Evolutionary conservation across 2,329 filamentous ascomycete species (phyloP), one percentile per base, ranked within the genome.

Genomic region (Neofusicoccum parvum): DNA sequence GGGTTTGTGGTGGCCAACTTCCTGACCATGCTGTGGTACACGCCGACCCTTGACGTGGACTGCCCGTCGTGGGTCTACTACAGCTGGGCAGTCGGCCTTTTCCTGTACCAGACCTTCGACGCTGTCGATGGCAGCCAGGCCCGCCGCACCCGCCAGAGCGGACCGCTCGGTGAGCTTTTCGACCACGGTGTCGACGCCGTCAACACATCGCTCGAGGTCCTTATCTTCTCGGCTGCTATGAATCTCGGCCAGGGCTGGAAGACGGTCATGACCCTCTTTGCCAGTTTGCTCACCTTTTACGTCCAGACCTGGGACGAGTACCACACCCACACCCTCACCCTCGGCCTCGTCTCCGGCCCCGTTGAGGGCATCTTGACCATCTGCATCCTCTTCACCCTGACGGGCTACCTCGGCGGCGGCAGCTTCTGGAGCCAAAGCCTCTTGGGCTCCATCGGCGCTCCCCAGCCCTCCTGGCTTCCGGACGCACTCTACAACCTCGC

Each of bases 241-340:
- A 97, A 97, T 75, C 87, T 98, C 75, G 94, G 94, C 51, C 92
- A 97, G 80, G 88, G 90, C 67, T 97, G 94, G 94, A 88, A 88
- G 79, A 97, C 94, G 0, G 88, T 97, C 12, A 81, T 92, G 66
- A 88, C 86, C 4, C 86, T 97, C 15, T 97, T 96, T 80, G 92
- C 90, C 71, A 90, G 91, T 39, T 87, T 94, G 66, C 83, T 96
- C 72, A 97, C 95, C n/a, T 99, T 99, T 79, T 98, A 98, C 78
- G 90, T 98, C 48, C 95, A 98, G 78, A 98, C 95, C 39, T 99
- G 95, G 95, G 95, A 99, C 75, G 95, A 98, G 78, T 99, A 98
- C 80, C 94, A 98, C 81, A 99, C 95, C 60, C 94, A 97, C 79
- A 95, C 94, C 3, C 86, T 99, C 54, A 97, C 93, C 1, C 87